These are phyloP conservation scores for Backusella luteola DNA, from an alignment of 192 early-diverging fungal genomes.

Conservation along the genomic window DNA sequence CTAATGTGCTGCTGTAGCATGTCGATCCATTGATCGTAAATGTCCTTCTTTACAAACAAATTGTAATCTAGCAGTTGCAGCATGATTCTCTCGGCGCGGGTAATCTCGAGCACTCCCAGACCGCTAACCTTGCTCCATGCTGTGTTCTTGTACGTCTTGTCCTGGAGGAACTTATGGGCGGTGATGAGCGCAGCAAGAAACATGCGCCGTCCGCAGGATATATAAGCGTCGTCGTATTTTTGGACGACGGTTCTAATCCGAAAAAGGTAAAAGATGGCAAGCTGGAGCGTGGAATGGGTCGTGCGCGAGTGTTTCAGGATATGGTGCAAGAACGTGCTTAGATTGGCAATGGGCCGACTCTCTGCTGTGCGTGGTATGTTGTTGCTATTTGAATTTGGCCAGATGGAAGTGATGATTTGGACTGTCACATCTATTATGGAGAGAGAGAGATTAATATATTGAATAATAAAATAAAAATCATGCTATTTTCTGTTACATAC, in stretches of 20 bases:
- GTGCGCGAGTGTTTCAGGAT: conserved; percentile 56
- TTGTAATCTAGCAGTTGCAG: conserved; percentile 76
- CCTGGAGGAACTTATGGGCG: conserved; percentile 86
- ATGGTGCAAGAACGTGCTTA: conserved; percentile 49
- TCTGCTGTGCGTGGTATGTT: not conserved
- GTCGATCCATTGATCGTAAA: conserved; percentile 30
- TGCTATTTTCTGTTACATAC: not conserved
- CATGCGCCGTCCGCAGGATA: conserved; percentile 74
- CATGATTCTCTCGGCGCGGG: conserved; percentile 77
- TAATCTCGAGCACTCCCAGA: conserved; percentile 74
- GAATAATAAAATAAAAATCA: not conserved
- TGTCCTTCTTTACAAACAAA: conserved; percentile 54
- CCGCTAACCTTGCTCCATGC: conserved; percentile 90
- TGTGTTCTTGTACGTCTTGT: conserved; percentile 82
- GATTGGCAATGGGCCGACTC: conserved; percentile 28
- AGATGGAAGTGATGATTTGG: conserved; percentile 7
- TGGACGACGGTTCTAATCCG: conserved; percentile 11
- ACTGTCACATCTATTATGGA: conserved; percentile 6
- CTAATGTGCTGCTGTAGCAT: conserved; percentile 26
- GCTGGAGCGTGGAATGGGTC: conserved; percentile 60
- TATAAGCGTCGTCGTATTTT: conserved; percentile 15
- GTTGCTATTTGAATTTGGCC: conserved; percentile 6
- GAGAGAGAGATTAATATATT: not conserved
- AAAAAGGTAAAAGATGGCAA: conserved; percentile 57
- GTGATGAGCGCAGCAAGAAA: conserved; percentile 82